These are phyloP conservation scores for Arthrocladium fulminans DNA, from an alignment of 2,329 filamentous ascomycete species.

Conservation along the genomic window DNA sequence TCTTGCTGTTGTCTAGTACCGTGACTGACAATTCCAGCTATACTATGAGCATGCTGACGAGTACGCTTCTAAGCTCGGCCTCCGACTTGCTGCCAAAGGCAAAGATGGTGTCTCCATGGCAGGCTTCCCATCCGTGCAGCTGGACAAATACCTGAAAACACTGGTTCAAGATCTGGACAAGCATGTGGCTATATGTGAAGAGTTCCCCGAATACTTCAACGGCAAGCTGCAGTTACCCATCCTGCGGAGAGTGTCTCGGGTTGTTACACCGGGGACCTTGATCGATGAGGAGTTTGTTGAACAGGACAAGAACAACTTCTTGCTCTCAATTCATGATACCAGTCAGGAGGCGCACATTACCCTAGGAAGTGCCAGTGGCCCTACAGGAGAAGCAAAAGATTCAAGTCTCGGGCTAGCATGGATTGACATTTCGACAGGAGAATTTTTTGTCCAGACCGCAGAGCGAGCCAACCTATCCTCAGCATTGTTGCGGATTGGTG, in stretches of 20 bases:
- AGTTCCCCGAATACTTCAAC: conserved; percentile 61
- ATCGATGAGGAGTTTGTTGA: conserved; percentile 98
- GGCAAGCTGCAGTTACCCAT: conserved; percentile 67
- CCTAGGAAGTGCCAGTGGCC: conserved; percentile 22
- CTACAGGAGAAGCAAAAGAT: conserved; percentile 26
- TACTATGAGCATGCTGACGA: conserved; percentile 95
- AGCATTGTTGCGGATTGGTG: conserved; percentile 70
- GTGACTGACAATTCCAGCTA: conserved; percentile 38
- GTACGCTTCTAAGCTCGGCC: conserved; percentile 71
- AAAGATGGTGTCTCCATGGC: conserved; percentile 71
- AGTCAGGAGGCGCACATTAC: conserved; percentile 8
- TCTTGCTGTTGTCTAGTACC: not conserved
- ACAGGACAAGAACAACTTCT: conserved; percentile 84
- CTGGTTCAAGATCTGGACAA: conserved; percentile 84
- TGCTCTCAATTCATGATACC: conserved; percentile 64
- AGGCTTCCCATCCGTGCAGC: conserved; percentile 85
- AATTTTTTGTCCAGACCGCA: conserved; percentile 77
- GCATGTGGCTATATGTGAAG: conserved; percentile 89
- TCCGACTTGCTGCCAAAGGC: conserved; percentile 74
- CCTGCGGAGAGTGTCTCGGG: conserved; percentile 68
- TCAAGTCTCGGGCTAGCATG: conserved; percentile 70
- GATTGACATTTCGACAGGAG: conserved; percentile 90
- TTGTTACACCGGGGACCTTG: conserved; percentile 88
- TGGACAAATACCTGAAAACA: conserved; percentile 86
- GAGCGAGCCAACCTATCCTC: conserved; percentile 65